Conservation (phyloP, 225 moss, liverwort and hornwort species). For the Thuidium tamariscinum region DNA sequence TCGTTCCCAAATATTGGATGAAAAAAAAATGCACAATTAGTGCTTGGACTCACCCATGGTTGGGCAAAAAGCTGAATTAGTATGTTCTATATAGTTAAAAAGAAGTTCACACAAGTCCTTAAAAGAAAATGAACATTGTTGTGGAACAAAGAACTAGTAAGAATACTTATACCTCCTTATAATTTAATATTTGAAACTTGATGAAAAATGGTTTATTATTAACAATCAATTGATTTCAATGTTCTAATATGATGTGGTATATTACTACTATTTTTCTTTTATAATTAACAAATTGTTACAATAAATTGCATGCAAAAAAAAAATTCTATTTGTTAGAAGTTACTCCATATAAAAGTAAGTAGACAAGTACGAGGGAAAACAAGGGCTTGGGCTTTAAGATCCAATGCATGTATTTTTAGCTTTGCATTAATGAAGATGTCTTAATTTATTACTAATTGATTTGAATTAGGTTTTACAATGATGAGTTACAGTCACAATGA, state of each 20-base stretch:
- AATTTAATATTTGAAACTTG: too few species aligned
- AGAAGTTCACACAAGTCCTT: too few species aligned
- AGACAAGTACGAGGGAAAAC: fast-evolving
- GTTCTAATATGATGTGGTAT: too few species aligned
- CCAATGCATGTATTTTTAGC: background rate
- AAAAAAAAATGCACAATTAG: background rate
- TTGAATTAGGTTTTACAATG: background rate
- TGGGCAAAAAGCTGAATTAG: background rate
- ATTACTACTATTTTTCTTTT: background rate
- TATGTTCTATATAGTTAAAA: background rate
- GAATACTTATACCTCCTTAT: too few species aligned
- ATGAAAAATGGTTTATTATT: too few species aligned
- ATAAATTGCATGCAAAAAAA: background rate
- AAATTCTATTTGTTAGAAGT: too few species aligned
- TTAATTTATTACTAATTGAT: too few species aligned
- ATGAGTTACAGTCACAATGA: fast-evolving
- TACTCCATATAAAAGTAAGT: background rate
- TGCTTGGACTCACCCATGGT: background rate
- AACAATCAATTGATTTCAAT: too few species aligned
- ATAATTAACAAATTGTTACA: background rate
- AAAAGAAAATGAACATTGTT: too few species aligned
- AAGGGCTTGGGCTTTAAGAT: background rate
- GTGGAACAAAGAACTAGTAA: too few species aligned
- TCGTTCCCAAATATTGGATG: background rate
- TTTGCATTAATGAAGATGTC: background rate